These are phyloP conservation scores for Neurospora sublineolata DNA, from an alignment of 495 filamentous ascomycete species.

Conservation along the genomic window DNA sequence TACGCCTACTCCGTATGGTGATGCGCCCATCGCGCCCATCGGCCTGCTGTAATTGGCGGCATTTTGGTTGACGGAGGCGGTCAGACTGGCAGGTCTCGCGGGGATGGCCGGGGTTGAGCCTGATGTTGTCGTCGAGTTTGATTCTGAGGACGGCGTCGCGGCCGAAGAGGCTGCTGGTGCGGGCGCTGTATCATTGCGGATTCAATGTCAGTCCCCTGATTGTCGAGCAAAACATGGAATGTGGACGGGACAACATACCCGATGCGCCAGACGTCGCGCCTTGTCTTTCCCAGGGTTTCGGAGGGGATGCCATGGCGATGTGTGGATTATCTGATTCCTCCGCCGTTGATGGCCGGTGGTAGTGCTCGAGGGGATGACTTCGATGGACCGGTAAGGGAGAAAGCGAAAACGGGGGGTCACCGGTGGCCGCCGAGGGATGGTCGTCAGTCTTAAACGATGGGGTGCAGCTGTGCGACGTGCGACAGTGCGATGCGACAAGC, in stretches of 20 bases:
- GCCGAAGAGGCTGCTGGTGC: background rate
- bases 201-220: background rate
- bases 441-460: background rate
- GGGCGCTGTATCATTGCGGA: background rate
- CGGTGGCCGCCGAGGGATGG: background rate
- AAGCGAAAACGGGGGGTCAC: background rate
- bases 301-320: slow-evolving; percentile 56
- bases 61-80: slow-evolving; percentile 68
- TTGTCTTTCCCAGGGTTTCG: slow-evolving; percentile 89
- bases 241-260: slow-evolving; percentile 24
- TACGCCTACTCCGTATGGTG: slow-evolving; percentile 49
- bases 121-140: slow-evolving; percentile 23
- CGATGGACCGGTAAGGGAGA: background rate
- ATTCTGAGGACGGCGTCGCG: slow-evolving; percentile 1
- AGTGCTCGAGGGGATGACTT: background rate
- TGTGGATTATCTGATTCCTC: background rate
- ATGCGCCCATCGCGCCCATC: slow-evolving; percentile 12
- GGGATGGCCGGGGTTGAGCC: slow-evolving; percentile 62
- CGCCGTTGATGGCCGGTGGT: background rate
- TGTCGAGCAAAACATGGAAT: slow-evolving; percentile 4
- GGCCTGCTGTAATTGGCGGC: slow-evolving; percentile 62
- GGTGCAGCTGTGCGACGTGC: background rate
- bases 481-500: background rate
- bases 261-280: slow-evolving; percentile 47
- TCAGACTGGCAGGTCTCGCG: slow-evolving; percentile 62